Evolutionary conservation across 805 yeast species (phyloP).

Genomic region (Yarrowia alimentaria): DNA sequence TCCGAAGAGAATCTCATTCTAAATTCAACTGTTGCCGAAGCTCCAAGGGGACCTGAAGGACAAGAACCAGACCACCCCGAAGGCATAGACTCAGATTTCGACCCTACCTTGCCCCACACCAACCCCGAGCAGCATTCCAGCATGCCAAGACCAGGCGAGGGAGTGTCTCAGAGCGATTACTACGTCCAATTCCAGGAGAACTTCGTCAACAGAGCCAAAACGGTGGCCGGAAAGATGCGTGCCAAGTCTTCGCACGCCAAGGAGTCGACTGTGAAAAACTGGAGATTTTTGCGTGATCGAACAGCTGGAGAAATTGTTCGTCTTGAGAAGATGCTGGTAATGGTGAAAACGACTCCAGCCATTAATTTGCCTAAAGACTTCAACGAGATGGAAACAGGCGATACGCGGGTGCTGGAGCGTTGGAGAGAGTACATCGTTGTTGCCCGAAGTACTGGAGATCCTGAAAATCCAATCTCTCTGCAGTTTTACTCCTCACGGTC

Average conservation of each 20-base stretch:
- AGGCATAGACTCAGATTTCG: not conserved
- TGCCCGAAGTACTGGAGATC: constrained; percentile 58
- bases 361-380: constrained; percentile 41
- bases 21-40: not conserved
- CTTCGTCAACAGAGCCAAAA: constrained; percentile 12
- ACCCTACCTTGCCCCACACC: constrained; percentile 8
- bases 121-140: too few relatives aligned
- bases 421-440: constrained; percentile 82
- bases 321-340: constrained; percentile 66
- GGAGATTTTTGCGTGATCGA: constrained; percentile 30
- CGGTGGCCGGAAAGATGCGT: constrained; percentile 4
- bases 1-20: not conserved
- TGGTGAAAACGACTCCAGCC: constrained; percentile 47
- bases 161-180: constrained; percentile 14
- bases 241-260: not conserved
- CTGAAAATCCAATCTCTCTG: constrained; percentile 52
- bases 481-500: constrained; percentile 58
- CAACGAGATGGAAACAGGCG: constrained; percentile 52
- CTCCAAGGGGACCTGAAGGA: constrained; percentile 6
- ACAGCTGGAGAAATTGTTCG: constrained; percentile 60
- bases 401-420: constrained; percentile 59
- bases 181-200: constrained; percentile 21
- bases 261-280: constrained; percentile 14
- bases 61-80: constrained; percentile 2
- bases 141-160: too few relatives aligned